phyloP scores from a whole-genome alignment of 495 filamentous ascomycete species.

The Hypoxylon subgilvum region DNA sequence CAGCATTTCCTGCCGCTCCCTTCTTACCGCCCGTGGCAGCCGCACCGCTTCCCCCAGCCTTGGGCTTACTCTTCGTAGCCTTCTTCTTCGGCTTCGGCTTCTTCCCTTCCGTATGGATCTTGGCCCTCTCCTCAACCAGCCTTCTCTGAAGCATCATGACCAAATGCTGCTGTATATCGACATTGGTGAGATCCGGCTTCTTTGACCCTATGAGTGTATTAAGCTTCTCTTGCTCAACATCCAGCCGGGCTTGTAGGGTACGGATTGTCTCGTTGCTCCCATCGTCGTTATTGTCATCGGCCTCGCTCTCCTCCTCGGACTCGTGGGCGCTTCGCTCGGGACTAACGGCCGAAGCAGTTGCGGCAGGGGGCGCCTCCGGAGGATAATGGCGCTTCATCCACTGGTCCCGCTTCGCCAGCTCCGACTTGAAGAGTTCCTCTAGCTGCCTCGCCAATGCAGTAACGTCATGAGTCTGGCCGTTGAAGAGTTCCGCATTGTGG shows the following conservation, averaged over 20 bases:
- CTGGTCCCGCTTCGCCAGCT: slow-evolving; percentile 74
- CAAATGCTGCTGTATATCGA: slow-evolving; percentile 61
- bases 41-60: slow-evolving; percentile 27
- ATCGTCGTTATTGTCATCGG: slow-evolving; percentile 43
- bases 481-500: slow-evolving; percentile 90
- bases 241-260: slow-evolving; percentile 47
- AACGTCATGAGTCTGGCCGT: slow-evolving; percentile 77
- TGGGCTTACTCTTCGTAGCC: slow-evolving; percentile 45
- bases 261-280: slow-evolving; percentile 39
- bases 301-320: slow-evolving; percentile 56
- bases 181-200: slow-evolving; percentile 65
- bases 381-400: slow-evolving; percentile 80
- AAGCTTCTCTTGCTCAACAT: slow-evolving; percentile 66
- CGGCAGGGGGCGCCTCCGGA: slow-evolving; percentile 51
- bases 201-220: slow-evolving; percentile 71
- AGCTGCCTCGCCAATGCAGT: slow-evolving; percentile 71
- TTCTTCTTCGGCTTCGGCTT: slow-evolving; percentile 47
- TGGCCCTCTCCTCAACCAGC: slow-evolving; percentile 57
- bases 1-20: slow-evolving; percentile 41
- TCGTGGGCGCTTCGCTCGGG: slow-evolving; percentile 59
- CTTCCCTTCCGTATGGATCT: slow-evolving; percentile 50
- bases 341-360: slow-evolving; percentile 55
- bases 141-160: slow-evolving; percentile 54
- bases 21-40: slow-evolving; percentile 38
- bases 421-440: slow-evolving; percentile 71